Evolutionary conservation across 1,284 basidiomycete genomes (phyloP), one percentile per base, ranked within the genome.

Genomic region (Cryptococcus depauperatus): DNA sequence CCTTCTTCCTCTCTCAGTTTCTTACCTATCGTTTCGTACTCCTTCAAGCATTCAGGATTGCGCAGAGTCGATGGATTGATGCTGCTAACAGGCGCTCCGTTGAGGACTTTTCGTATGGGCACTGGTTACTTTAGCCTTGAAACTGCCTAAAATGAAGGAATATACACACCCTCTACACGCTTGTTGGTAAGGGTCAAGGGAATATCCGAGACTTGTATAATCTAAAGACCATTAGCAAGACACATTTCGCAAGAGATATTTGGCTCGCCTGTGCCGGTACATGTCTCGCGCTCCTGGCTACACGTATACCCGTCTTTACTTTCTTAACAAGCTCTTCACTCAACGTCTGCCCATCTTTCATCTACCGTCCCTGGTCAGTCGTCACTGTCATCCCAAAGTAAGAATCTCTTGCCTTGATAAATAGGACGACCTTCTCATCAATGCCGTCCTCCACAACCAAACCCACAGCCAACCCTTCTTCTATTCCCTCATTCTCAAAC

Each of bases 141-240:
- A 37, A 22, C 35, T 18, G 7, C 6, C 9, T 16, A 37, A 22
- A 37, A 22, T 9, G 21, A 8, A 37, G 34, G 10, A 5, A 35
- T n/a, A 25, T 11, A 34, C 56, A 41, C 43, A 64, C 59, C 83
- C 67, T 91, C 88, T 41, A 90, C 84, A 35, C 82, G 78, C 66
- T 91, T 92, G 27, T 83, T 83, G 54, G 90, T 91, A 44, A 89
- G 71, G 11, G 88, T 92, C 66, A 88, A 84, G 13, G 86, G 86
- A 23, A 88, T 78, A 64, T 86, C 85, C 9, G 65, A 54, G 4
- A 83, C 83, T 60, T 81, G 78, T 14, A 85, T 70, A 48, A 87
- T 79, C 77, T 83, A 13, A 65, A 32, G 2, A 6, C 27, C 19
- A 39, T 39, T 29, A 43, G 46, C 46, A 13, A 16, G 23, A 10